Evolutionary conservation across 164 flowering plant species (phyloP).

Genomic region (Vitis rupestris): DNA sequence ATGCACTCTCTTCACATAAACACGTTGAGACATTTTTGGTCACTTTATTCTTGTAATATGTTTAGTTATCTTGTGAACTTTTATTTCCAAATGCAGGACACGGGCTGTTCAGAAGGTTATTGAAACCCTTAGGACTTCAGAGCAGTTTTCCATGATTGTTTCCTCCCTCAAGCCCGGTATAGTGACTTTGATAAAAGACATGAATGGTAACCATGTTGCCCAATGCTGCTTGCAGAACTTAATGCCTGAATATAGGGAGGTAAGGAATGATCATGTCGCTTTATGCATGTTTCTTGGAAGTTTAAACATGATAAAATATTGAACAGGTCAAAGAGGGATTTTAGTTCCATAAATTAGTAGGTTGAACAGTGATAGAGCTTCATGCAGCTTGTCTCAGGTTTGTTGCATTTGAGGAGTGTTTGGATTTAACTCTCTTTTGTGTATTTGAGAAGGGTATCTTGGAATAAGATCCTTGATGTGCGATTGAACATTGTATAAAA

Average conservation of each 20-base stretch:
- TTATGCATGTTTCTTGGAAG: background rate
- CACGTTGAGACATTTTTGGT: background rate
- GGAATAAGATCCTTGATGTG: background rate
- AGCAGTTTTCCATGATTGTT: constrained; percentile 57
- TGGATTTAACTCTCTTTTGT: background rate
- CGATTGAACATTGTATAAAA: background rate
- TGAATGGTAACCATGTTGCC: constrained; percentile 79
- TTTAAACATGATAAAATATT: background rate
- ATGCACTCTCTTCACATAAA: background rate
- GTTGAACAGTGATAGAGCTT: no score
- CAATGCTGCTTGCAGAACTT: constrained; percentile 70
- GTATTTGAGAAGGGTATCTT: background rate
- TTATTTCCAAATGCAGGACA: constrained; percentile 43
- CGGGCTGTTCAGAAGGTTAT: constrained; percentile 77
- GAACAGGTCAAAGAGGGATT: no score
- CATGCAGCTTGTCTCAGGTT: background rate
- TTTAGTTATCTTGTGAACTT: constrained; percentile 2
- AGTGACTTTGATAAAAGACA: constrained; percentile 55
- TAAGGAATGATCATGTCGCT: constrained; percentile 12
- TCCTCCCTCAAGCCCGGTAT: constrained; percentile 55
- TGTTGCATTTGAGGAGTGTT: background rate
- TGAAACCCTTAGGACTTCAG: constrained; percentile 56
- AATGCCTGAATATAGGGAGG: constrained; percentile 48
- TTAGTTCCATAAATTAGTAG: no score
- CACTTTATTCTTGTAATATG: background rate